Base-by-base conservation (phyloP, 345 rosid species). In the Odontarrhena argentea region DNA sequence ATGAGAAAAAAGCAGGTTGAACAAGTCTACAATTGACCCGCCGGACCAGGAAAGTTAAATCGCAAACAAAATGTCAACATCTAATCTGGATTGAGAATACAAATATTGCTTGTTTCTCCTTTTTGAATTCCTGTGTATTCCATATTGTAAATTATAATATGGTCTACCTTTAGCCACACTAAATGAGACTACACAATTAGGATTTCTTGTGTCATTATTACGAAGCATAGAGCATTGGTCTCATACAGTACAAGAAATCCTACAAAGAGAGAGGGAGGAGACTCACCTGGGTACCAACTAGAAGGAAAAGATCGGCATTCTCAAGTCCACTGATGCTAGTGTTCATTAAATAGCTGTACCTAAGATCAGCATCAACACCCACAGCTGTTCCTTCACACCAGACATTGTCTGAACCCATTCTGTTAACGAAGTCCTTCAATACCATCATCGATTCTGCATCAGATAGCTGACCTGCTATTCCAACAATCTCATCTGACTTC, bases 381-480 rank as follows among this genome's bases (percentile, higher is more conserved):
- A 55, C 57, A 68, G 89, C 94, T 68, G 82, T 95, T 80, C 96
- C 96, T 86, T 95, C 99, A 30, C 94, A 91, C 88, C 87, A 81
- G 48, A 95, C 85, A 69, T 95, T 91, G 67, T 87, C 85, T 37
- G 99, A 89, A n/a, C 99, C 99, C 86, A 91, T 81, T 79, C 68
- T 83, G 86, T 95, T 95, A 54, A 95, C 68, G 70, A 91, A 84
- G 76, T 95, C 99, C 73, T 95, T 95, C 63, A 95, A 79, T 1
- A 90, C 96, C 86, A 95, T 95, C 99, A 95, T 91, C 73, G 99
- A 85, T 71, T 95, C 99, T 3, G 99, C 99, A 83, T 95, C 97
- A 32, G 94, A 91, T 24, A 95, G 86, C 79, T 82, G 75, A 59
- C 99, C 97, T 10, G 97, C 96, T 71, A 91, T 50, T 34, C 99